These are phyloP conservation scores for Cinchona pubescens DNA, from an alignment of 257 asterid genomes.

Conservation along the genomic window DNA sequence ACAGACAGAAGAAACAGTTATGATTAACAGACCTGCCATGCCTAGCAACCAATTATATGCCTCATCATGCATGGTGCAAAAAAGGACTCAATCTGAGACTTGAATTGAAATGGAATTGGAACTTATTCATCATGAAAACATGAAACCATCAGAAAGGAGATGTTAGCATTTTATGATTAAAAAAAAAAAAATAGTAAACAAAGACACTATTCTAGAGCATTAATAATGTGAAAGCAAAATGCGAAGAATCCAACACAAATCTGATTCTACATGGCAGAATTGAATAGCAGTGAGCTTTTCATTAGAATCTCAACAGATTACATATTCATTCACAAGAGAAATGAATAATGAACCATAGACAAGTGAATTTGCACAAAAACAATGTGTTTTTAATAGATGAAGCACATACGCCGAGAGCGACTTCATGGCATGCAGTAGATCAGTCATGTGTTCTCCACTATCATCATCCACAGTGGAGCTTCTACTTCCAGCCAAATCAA, in stretches of 20 bases:
- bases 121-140: background rate
- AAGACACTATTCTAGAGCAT: background rate
- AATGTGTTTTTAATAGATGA: background rate
- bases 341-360: too few species aligned
- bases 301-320: background rate
- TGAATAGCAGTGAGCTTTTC: background rate
- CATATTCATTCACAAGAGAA: background rate
- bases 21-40: background rate
- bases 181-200: background rate
- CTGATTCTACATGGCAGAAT: background rate
- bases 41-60: background rate
- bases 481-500: conserved; percentile 96
- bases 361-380: too few species aligned
- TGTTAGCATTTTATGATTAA: background rate
- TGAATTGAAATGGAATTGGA: too few species aligned
- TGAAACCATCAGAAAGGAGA: background rate
- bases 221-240: background rate
- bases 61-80: background rate
- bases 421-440: conserved; percentile 85
- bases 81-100: background rate
- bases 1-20: background rate
- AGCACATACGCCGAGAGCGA: conserved; percentile 86
- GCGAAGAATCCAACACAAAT: background rate
- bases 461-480: conserved; percentile 56
- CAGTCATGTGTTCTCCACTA: conserved; percentile 72